Conservation (phyloP, 306 rosid species). For the Dalbergia cochinchinensis region DNA sequence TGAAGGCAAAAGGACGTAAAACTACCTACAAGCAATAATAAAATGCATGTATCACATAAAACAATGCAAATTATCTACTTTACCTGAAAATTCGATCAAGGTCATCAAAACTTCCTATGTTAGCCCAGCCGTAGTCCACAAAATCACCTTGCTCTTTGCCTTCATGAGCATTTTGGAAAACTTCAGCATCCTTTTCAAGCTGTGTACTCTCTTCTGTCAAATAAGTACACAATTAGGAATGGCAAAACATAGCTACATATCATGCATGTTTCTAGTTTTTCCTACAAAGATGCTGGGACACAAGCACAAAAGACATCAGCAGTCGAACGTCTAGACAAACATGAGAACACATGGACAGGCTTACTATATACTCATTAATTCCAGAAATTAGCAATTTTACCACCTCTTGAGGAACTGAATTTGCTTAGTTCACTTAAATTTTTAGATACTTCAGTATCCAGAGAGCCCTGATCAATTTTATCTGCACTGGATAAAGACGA, state of each 20-base stretch:
- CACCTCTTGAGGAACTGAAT: constrained; percentile 56
- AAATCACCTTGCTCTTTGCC: constrained; percentile 82
- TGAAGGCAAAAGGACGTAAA: constrained; percentile 33
- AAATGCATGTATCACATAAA: constrained; percentile 27
- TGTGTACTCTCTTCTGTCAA: constrained; percentile 65
- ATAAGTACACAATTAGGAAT: constrained; percentile 47
- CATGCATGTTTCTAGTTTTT: constrained; percentile 33
- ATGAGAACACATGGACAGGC: constrained; percentile 15
- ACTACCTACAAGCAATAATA: constrained; percentile 7
- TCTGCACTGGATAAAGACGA: constrained; percentile 61
- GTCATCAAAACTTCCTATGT: constrained; percentile 93
- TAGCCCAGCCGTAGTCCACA: constrained; percentile 90
- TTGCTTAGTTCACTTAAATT: constrained; percentile 55
- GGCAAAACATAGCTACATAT: constrained; percentile 17
- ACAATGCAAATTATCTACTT: constrained; percentile 37
- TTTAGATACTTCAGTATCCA: constrained; percentile 58
- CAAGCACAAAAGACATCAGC: constrained; percentile 41
- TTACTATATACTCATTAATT: constrained; percentile 37
- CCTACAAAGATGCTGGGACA: constrained; percentile 9
- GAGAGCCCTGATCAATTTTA: constrained; percentile 59
- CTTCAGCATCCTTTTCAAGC: constrained; percentile 61
- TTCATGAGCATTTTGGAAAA: constrained; percentile 61
- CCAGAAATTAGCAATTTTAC: constrained; percentile 50
- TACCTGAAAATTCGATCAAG: constrained; percentile 93
- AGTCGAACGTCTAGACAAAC: constrained; percentile 24